phyloP scores from a whole-genome alignment of 139 green algal genomes.

The Axilococcus clingmanii region DNA sequence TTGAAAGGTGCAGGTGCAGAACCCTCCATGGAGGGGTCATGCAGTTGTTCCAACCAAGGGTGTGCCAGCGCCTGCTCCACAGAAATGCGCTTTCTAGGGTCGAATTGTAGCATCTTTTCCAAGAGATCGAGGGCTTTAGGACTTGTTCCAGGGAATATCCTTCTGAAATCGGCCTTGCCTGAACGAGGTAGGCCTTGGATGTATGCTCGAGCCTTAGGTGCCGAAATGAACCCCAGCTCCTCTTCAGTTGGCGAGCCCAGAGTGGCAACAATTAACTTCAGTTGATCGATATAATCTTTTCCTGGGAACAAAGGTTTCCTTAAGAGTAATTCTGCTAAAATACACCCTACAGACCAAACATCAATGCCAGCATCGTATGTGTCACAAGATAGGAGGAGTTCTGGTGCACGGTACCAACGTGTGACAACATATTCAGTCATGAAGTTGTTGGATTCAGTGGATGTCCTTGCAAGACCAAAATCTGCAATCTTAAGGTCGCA shows the following conservation, averaged over 20 bases:
- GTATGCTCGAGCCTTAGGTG: constrained; percentile 68
- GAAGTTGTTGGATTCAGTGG: constrained; percentile 64
- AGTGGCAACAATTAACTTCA: constrained; percentile 83
- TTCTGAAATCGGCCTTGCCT: constrained; percentile 28
- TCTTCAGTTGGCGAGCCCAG: constrained; percentile 80
- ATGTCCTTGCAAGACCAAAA: constrained; percentile 90
- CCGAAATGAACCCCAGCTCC: constrained; percentile 85
- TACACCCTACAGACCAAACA: constrained; percentile 82
- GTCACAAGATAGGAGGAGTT: constrained; percentile 86
- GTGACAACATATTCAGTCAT: constrained; percentile 98
- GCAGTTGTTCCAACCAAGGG: constrained; percentile 77
- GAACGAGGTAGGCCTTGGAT: constrained; percentile 58
- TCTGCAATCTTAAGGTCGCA: constrained; percentile 98
- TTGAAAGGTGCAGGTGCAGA: constrained; percentile 51
- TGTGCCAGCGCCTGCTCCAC: constrained; percentile 78
- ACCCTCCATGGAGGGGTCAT: constrained; percentile 69
- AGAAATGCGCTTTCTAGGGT: constrained; percentile 73
- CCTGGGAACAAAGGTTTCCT: constrained; percentile 78
- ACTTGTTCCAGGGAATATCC: constrained; percentile 65
- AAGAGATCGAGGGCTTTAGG: constrained; percentile 73
- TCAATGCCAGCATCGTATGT: constrained; percentile 70
- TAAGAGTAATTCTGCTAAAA: constrained; percentile 84
- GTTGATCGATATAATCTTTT: constrained; percentile 90
- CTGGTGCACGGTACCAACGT: constrained; percentile 89
- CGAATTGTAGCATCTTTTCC: constrained; percentile 85